Percentiles rank a stretch among this genome's conserved stretches.
phyloP scores from a whole-genome alignment of 2,329 filamentous ascomycete species.

The Pleomassaria siparia region DNA sequence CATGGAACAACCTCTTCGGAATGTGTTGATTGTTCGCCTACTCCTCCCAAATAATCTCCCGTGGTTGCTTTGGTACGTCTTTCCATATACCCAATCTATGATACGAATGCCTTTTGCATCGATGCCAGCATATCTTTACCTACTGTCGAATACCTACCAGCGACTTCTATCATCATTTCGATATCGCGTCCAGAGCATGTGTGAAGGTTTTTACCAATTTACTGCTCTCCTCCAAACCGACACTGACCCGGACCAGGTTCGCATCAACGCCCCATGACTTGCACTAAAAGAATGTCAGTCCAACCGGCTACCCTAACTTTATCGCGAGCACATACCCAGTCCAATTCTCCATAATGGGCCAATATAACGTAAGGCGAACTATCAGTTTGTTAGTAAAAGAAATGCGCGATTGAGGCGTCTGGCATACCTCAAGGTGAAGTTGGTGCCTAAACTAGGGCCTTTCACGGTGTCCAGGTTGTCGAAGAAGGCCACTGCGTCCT shows the following conservation, averaged over 20 bases:
- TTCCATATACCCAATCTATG: no score
- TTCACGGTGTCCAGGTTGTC: slow-evolving; percentile 86
- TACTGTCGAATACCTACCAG: neutral
- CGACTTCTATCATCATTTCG: slow-evolving; percentile 4
- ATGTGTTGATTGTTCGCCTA: no score
- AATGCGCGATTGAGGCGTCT: no score
- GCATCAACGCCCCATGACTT: slow-evolving; percentile 77
- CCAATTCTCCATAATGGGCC: slow-evolving; percentile 86
- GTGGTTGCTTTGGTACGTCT: no score
- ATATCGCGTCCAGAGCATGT: slow-evolving; percentile 66
- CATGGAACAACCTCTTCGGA: no score
- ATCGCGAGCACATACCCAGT: slow-evolving; percentile 65
- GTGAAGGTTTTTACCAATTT: slow-evolving; percentile 66
- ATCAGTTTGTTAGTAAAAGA: slow-evolving; percentile 15
- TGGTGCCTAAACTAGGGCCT: slow-evolving; percentile 91
- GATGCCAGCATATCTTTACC: no score
- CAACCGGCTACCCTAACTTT: neutral
- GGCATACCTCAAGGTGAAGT: slow-evolving; percentile 76
- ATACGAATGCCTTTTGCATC: no score
- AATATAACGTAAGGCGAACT: slow-evolving; percentile 87
- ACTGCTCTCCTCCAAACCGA: slow-evolving; percentile 79
- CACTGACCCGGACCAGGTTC: slow-evolving; percentile 80
- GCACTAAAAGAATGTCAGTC: slow-evolving; percentile 53
- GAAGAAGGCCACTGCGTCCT: slow-evolving; percentile 78
- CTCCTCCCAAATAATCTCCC: no score